Base-by-base conservation (phyloP, 306 rosid species). In the Citrullus mucosospermus region DNA sequence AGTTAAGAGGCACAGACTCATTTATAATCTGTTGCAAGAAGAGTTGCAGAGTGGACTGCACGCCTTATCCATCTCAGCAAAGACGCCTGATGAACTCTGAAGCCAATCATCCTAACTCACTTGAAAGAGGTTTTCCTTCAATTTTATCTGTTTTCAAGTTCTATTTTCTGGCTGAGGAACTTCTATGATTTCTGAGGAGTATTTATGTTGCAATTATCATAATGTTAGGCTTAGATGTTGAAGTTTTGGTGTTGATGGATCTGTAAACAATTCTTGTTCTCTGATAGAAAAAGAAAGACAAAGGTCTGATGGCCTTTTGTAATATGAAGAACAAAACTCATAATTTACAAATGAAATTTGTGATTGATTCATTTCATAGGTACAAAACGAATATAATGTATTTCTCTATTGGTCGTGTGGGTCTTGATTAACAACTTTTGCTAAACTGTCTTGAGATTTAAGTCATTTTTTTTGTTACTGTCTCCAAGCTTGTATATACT, bases 1-100 rank as follows among this genome's bases (percentile, higher is more conserved):
- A 65, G 92, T 93, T 54, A 93, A 91, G 85, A 91, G 97, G 87
- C 98, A 91, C 75, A 89, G 98, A 82, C 89, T 91, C 43, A 82
- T 93, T 30, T 91, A 93, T 80, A 76, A 48, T 16, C 72, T 93
- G 75, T 84, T 93, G 83, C 93, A 91, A 80, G 93, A 89, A 63
- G 98, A 91, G 81, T 85, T 93, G 88, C 83, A 89, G 70, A 81
- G 88, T 87, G 98, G 96, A 58, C 69, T 93, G 6, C 97, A 93
- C 34, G 97, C 96, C 13, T 76, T 93, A 82, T 89, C 98, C 6
- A 91, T 93, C 15, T 90, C 88, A 77, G 97, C 98, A 0, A 93
- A 90, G 85, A 85, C 97, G 10, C 96, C 97, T 8, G 62, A 74
- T 51, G 78, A 74, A 32, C 48, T 80, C 82, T 65, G 96, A 93